These are phyloP conservation scores for Penicillium antarcticum DNA, from an alignment of 495 filamentous ascomycete genomes.

Conservation along the genomic window DNA sequence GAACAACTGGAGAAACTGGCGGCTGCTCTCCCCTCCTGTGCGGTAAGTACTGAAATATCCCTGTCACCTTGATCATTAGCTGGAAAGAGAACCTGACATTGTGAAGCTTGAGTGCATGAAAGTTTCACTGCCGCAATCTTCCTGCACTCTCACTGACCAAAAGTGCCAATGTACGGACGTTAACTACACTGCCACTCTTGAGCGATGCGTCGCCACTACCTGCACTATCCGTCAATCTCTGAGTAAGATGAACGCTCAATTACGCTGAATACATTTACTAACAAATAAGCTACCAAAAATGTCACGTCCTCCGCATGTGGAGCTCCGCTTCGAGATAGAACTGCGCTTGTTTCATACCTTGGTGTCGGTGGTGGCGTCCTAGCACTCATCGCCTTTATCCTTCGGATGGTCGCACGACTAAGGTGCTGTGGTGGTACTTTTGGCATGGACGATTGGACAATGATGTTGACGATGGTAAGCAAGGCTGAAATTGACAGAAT, in stretches of 20 bases:
- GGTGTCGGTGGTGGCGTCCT: conserved; percentile 21
- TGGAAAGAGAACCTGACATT: background rate
- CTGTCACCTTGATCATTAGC: background rate
- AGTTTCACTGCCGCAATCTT: conserved; percentile 14
- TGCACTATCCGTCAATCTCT: conserved; percentile 26
- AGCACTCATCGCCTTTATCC: conserved; percentile 23
- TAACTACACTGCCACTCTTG: conserved; percentile 9
- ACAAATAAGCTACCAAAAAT: conserved; percentile 28
- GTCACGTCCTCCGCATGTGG: conserved; percentile 26
- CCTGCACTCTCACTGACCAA: conserved; percentile 22
- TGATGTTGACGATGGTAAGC: conserved; percentile 28
- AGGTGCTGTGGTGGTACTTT: conserved; percentile 22
- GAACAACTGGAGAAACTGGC: conserved; percentile 2
- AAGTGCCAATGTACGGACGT: conserved; percentile 25
- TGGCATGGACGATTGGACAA: conserved; percentile 30
- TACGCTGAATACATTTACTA: background rate
- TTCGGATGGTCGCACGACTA: conserved; percentile 26
- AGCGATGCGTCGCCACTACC: conserved; percentile 17
- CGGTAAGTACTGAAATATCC: conserved; percentile 5
- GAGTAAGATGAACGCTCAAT: conserved; percentile 9
- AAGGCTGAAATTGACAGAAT: background rate
- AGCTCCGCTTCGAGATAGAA: conserved; percentile 25
- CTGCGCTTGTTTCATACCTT: conserved; percentile 19
- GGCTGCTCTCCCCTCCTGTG: conserved; percentile 13
- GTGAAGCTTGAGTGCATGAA: conserved; percentile 25